Conservation (phyloP, 768 basidiomycete genomes). For the Pleurotus giganteus region DNA sequence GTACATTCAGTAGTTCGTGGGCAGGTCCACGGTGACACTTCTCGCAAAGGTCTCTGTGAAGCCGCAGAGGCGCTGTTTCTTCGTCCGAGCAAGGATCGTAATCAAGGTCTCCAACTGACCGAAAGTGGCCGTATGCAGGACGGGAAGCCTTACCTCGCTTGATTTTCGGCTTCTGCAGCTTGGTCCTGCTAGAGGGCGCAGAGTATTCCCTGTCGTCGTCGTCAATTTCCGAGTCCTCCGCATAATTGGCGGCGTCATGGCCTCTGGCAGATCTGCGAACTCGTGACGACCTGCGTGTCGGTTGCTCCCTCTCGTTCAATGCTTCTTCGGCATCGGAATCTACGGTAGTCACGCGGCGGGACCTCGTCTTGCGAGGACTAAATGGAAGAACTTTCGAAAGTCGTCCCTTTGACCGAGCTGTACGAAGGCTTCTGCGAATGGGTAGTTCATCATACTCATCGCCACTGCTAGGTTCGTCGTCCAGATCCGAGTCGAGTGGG, state of each 20-base stretch:
- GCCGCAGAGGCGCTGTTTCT: slow-evolving; percentile 50
- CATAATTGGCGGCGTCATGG: slow-evolving; percentile 25
- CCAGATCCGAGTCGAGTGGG: slow-evolving; percentile 34
- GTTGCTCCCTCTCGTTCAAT: slow-evolving; percentile 20
- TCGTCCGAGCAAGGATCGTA: slow-evolving; percentile 54
- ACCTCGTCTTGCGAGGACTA: slow-evolving; percentile 57
- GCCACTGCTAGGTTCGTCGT: slow-evolving; percentile 25
- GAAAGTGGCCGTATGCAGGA: slow-evolving; percentile 46
- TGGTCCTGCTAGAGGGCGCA: slow-evolving; percentile 12
- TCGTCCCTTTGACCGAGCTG: slow-evolving; percentile 12
- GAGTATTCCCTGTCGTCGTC: slow-evolving; percentile 29
- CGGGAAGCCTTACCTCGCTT: slow-evolving; percentile 24
- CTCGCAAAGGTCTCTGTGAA: slow-evolving; percentile 66
- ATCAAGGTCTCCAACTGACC: slow-evolving; percentile 37
- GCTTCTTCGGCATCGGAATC: slow-evolving; percentile 37
- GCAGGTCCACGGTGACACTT: slow-evolving; percentile 65
- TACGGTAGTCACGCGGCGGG: neutral
- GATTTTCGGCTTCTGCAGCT: slow-evolving; percentile 19
- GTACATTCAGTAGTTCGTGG: slow-evolving; percentile 45
- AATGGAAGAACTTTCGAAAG: slow-evolving; percentile 49
- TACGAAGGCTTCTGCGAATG: slow-evolving; percentile 17
- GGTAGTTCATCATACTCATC: slow-evolving; percentile 16
- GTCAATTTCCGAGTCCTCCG: slow-evolving; percentile 25
- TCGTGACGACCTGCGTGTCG: slow-evolving; percentile 50
- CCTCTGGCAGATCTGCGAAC: slow-evolving; percentile 34